phyloP scores from a whole-genome alignment of 2,329 filamentous ascomycete genomes.

The Aspergillus spinulosporus region DNA sequence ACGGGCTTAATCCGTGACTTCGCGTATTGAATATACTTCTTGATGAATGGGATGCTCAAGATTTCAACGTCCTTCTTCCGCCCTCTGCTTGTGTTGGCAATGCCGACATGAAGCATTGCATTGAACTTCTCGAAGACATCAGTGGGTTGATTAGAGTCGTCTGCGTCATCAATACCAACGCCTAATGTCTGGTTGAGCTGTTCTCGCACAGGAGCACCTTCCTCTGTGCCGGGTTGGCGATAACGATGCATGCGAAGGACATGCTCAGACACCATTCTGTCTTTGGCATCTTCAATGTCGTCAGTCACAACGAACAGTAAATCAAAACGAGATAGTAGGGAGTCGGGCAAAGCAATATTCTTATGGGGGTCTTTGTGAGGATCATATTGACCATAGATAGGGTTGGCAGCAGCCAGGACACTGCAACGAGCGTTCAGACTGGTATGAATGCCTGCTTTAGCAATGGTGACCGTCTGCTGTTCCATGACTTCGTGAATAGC shows the following conservation, averaged over 20 bases:
- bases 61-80: conserved; percentile 78
- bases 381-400: conserved; percentile 97
- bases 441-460: conserved; percentile 97
- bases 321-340: conserved; percentile 96
- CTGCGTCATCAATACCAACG: conserved; percentile 77
- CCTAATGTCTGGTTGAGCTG: conserved; percentile 79
- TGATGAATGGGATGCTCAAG: conserved; percentile 94
- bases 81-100: conserved; percentile 75
- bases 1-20: conserved; percentile 89
- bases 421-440: conserved; percentile 95
- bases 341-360: conserved; percentile 96
- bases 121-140: conserved; percentile 97
- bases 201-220: conserved; percentile 91
- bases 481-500: conserved; percentile 99
- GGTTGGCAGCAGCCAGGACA: conserved; percentile 94
- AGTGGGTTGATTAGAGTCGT: conserved; percentile 70
- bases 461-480: conserved; percentile 98
- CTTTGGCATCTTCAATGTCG: conserved; percentile 91
- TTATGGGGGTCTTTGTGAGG: conserved; percentile 98
- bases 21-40: conserved; percentile 99
- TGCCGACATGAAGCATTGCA: conserved; percentile 89
- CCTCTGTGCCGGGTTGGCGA: conserved; percentile 86
- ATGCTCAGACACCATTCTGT: conserved; percentile 91
- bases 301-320: conserved; percentile 96
- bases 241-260: conserved; percentile 97